These are phyloP conservation scores for Alternaria arbusti DNA, from an alignment of 2,329 filamentous ascomycete species.

Conservation along the genomic window DNA sequence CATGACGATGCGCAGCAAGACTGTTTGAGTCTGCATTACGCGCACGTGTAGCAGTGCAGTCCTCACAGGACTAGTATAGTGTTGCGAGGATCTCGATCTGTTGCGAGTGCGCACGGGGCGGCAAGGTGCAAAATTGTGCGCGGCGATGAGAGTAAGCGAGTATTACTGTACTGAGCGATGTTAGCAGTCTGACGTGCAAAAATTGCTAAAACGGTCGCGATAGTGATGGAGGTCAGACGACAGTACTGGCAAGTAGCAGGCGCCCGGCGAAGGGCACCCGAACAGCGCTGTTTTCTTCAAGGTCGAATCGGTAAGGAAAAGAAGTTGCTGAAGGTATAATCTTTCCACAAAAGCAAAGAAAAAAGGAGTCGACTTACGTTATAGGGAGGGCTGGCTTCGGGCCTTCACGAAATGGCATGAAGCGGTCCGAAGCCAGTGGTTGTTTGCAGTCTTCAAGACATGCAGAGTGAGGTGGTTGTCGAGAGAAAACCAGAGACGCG, in stretches of 20 bases:
- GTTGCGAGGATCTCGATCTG: not conserved
- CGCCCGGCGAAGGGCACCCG: conserved; percentile 66
- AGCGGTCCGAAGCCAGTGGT: conserved; percentile 12
- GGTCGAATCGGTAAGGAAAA: conserved; percentile 89
- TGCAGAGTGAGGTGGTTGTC: not conserved
- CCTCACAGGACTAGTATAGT: not conserved
- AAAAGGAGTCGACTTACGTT: conserved; percentile 12
- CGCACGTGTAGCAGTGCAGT: not conserved
- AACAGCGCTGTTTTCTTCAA: conserved; percentile 76
- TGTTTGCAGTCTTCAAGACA: not conserved
- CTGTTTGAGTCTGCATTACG: not conserved
- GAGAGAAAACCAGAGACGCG: conserved; percentile 16
- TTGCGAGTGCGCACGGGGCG: not conserved
- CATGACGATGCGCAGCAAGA: not conserved
- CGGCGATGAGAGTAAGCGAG: conserved; percentile 4
- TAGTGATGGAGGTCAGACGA: conserved; percentile 68
- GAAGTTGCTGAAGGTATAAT: conserved; percentile 81
- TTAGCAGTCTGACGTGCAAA: conserved; percentile 17
- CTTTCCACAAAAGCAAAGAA: conserved; percentile 55
- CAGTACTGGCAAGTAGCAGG: conserved; percentile 93
- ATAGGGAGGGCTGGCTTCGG: conserved; percentile 6
- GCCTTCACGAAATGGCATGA: not conserved
- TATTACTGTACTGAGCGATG: conserved; percentile 4
- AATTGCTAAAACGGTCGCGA: not conserved
- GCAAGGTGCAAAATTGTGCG: not conserved